Base-by-base conservation (phyloP, 192 early-diverging fungal species). In the Entomortierella chlamydospora region DNA sequence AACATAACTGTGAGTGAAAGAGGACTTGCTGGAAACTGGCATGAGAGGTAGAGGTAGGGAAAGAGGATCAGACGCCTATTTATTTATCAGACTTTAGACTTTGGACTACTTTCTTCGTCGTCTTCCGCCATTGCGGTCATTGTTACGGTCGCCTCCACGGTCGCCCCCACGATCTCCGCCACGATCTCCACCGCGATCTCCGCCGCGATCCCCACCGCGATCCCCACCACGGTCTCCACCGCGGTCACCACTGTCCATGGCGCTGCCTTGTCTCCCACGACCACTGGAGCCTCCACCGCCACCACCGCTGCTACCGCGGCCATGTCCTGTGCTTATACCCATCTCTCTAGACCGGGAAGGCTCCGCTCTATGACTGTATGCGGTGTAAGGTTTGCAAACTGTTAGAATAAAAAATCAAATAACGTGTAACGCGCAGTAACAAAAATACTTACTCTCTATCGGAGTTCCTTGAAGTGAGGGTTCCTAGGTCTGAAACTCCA, bases 401-500 rank as follows among this genome's bases (percentile, higher is more conserved):
- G n/a, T n/a, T n/a, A n/a, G n/a, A n/a, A n/a, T n/a, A n/a, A n/a
- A n/a, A n/a, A n/a, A n/a, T n/a, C n/a, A n/a, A n/a, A n/a, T n/a
- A n/a, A n/a, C n/a, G n/a, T n/a, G n/a, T n/a, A n/a, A n/a, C n/a
- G n/a, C n/a, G n/a, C 15, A 17, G 25, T 18, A 31, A 23, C 0
- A 28, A 55, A 9, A 50, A 28, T 23, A 53, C 68, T 70, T 61
- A 70, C 68, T 72, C 70, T 29, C 70, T 33, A 11, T 57, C 65
- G n/a, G 56, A 12, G 10, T 18, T n/a, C 23, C 65, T 57, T 30
- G 65, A n/a, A n/a, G n/a, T n/a, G n/a, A n/a, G n/a, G n/a, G 45
- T 31, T 43, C 60, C 69, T 3, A 13, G 20, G 9, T 73, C 63
- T 7, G 34, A 1, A 18, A 10, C 37, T 10, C n/a, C 17, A 26